Base-by-base conservation (phyloP, 179 eudicot species). In the Nepenthes alata region DNA sequence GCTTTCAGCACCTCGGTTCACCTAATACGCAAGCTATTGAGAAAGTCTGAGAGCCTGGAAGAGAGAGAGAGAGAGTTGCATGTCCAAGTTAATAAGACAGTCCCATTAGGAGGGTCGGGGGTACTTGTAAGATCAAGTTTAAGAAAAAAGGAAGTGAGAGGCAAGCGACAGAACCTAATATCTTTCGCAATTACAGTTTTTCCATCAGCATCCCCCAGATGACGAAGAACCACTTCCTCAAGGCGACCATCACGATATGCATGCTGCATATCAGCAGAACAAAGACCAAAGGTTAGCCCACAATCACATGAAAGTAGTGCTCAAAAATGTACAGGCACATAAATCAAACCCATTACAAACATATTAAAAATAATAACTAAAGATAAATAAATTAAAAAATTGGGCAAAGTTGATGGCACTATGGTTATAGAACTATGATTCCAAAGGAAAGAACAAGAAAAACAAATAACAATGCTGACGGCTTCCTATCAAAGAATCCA, bases 171-270 rank as follows among this genome's bases (percentile, higher is more conserved):
- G 45, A 58, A 89, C 98, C 89, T 85, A 13, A 86, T 80, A 72
- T 85, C 62, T 78, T 86, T 93, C 47, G 88, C 83, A 63, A 93
- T 89, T 57, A 93, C 84, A 63, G 87, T 83, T 47, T 79, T 59
- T 34, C 96, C 95, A 78, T 86, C 96, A 61, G 88, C 95, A 73
- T 79, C 85, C 64, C 85, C 95, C 69, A 93, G 88, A 75, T 85
- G 95, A 64, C 96, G 95, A 67, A 93, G 37, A 66, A 66, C 80
- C 35, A 85, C 95, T 77, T 89, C 95, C 70, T 93, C 98, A 64
- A 85, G 74, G 62, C 75, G 82, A 57, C 95, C 95, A 86, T 93
- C 98, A 56, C 80, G 90, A 76, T 77, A 87, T 61, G 95, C 85
- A 81, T 89, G 98, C 96, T 93, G 88, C 71, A 69, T 67, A 5